These are phyloP conservation scores for Arachis monticola DNA, from an alignment of 331 rosid genomes.

Conservation along the genomic window DNA sequence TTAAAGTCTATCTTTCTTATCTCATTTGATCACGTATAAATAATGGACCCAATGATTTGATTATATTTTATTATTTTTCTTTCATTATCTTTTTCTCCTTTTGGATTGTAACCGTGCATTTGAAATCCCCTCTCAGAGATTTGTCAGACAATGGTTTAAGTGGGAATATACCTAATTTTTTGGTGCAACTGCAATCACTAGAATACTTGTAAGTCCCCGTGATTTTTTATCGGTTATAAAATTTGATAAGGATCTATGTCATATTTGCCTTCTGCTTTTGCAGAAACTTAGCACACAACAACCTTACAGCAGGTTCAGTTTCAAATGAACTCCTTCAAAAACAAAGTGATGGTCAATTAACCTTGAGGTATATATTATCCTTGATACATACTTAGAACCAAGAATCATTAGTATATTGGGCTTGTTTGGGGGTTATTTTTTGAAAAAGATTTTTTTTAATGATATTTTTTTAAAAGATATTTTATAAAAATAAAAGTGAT, in stretches of 20 bases:
- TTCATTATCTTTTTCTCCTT: not conserved
- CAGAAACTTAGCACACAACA: slow-evolving; percentile 27
- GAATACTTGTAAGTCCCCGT: slow-evolving; percentile 53
- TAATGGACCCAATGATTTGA: not conserved
- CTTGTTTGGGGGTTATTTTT: too few relatives aligned
- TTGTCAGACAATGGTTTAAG: slow-evolving; percentile 52
- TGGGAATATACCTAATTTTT: slow-evolving; percentile 56
- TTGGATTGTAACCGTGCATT: not conserved
- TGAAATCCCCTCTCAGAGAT: slow-evolving; percentile 53
- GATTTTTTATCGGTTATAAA: too few relatives aligned
- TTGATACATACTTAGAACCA: not conserved
- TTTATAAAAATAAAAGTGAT: too few relatives aligned
- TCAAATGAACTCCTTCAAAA: slow-evolving; percentile 41
- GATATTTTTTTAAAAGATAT: too few relatives aligned
- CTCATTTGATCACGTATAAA: too few relatives aligned
- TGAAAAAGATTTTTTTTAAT: too few relatives aligned
- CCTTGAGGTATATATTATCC: slow-evolving; percentile 45
- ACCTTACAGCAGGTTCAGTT: slow-evolving; percentile 41
- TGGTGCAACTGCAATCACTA: slow-evolving; percentile 44
- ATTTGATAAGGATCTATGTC: not conserved
- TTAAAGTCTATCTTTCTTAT: too few relatives aligned
- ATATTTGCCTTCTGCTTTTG: not conserved
- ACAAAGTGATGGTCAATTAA: slow-evolving; percentile 37
- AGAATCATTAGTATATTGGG: not conserved
- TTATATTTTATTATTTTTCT: not conserved